Evolutionary conservation across 2,329 filamentous ascomycete species (phyloP).

Genomic region (Grosmannia clavigera): DNA sequence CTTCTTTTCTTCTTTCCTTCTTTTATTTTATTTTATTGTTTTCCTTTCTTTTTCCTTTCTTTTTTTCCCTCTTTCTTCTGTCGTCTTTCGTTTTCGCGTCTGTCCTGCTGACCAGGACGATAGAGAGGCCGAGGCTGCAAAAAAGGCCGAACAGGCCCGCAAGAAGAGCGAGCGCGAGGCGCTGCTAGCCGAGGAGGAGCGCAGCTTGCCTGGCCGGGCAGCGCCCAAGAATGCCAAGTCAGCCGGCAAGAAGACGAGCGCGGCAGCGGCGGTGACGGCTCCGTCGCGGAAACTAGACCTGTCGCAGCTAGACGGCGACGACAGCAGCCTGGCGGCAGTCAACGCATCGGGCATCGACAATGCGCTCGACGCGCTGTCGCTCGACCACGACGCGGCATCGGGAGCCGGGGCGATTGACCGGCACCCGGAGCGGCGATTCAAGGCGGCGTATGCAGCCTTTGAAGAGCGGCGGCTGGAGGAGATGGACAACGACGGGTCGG

Average conservation of each 20-base stretch:
- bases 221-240: slow-evolving; percentile 56
- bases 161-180: slow-evolving; percentile 93
- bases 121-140: slow-evolving; percentile 74
- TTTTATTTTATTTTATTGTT: too few species aligned
- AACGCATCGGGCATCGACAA: slow-evolving; percentile 88
- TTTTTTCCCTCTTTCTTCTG: neutral
- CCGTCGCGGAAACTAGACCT: slow-evolving; percentile 57
- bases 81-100: neutral
- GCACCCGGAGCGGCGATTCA: slow-evolving; percentile 78
- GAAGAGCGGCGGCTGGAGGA: slow-evolving; percentile 72
- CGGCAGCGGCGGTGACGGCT: neutral
- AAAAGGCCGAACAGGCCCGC: slow-evolving; percentile 67
- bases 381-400: slow-evolving; percentile 27
- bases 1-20: too few species aligned
- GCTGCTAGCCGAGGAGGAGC: slow-evolving; percentile 72
- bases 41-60: neutral
- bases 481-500: slow-evolving; percentile 69
- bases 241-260: slow-evolving; percentile 49
- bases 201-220: slow-evolving; percentile 40
- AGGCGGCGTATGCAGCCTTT: slow-evolving; percentile 72
- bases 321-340: slow-evolving; percentile 40
- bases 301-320: slow-evolving; percentile 49
- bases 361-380: slow-evolving; percentile 71
- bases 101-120: neutral
- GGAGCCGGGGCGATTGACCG: slow-evolving; percentile 54